These are phyloP conservation scores for Suillus alpinus DNA, from an alignment of 768 basidiomycete species.

Conservation along the genomic window DNA sequence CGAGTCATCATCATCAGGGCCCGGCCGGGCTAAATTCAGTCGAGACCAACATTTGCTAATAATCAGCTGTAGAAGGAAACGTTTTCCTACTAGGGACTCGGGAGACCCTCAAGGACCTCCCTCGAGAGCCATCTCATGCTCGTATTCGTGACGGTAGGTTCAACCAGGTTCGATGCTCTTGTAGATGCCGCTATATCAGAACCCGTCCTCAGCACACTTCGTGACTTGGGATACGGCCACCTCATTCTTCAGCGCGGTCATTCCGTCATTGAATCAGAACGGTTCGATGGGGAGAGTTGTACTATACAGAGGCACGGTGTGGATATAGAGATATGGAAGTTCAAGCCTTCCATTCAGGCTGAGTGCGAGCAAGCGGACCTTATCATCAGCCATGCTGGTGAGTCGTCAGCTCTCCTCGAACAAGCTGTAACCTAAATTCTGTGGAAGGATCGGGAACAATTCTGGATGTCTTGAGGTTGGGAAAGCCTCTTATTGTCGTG, in stretches of 20 bases:
- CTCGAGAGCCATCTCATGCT: slow-evolving; percentile 17
- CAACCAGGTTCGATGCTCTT: slow-evolving; percentile 80
- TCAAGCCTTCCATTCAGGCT: slow-evolving; percentile 67
- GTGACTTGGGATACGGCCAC: slow-evolving; percentile 50
- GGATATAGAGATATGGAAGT: slow-evolving; percentile 64
- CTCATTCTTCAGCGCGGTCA: slow-evolving; percentile 81
- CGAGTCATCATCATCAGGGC: slow-evolving; percentile 10
- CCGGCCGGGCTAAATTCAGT: background rate
- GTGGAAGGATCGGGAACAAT: slow-evolving; percentile 88
- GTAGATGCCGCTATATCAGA: slow-evolving; percentile 57
- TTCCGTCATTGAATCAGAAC: slow-evolving; percentile 43
- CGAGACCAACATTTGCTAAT: background rate
- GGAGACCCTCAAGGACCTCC: background rate
- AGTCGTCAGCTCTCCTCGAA: slow-evolving; percentile 16
- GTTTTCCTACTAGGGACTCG: background rate
- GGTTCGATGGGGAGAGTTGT: slow-evolving; percentile 21
- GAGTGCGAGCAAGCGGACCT: slow-evolving; percentile 68
- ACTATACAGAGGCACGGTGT: slow-evolving; percentile 39
- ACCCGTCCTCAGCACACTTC: slow-evolving; percentile 55
- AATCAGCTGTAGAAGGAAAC: background rate
- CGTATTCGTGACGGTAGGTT: slow-evolving; percentile 85
- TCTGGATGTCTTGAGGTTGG: slow-evolving; percentile 75
- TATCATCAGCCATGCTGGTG: slow-evolving; percentile 94
- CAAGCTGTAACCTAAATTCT: background rate
- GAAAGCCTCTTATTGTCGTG: slow-evolving; percentile 79